Conservation (phyloP, 805 yeast species). For the Spathaspora gorwiae region DNA sequence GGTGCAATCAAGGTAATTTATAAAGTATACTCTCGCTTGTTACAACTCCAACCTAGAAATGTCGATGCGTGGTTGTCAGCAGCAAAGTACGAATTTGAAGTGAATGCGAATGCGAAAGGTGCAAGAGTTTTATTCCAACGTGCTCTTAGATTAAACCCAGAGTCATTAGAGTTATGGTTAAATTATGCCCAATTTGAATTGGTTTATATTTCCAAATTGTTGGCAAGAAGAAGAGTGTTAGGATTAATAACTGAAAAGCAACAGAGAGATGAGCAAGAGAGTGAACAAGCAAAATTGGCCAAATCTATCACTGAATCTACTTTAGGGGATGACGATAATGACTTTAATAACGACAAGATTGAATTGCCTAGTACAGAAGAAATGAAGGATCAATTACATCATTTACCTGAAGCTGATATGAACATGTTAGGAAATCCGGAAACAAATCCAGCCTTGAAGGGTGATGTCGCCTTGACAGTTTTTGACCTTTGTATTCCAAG, state of each 20-base stretch:
- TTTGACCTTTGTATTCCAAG: constrained; percentile 34
- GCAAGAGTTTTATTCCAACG: constrained; percentile 83
- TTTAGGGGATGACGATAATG: constrained; percentile 27
- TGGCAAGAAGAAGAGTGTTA: constrained; percentile 77
- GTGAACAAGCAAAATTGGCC: constrained; percentile 26
- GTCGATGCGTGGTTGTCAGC: constrained; percentile 91
- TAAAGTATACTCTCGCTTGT: constrained; percentile 68
- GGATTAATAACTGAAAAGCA: constrained; percentile 73
- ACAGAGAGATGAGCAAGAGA: constrained; percentile 46
- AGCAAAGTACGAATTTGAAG: constrained; percentile 88
- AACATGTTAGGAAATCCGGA: constrained; percentile 83
- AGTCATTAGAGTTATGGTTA: constrained; percentile 68
- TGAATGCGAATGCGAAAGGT: constrained; percentile 81
- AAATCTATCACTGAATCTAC: constrained; percentile 28
- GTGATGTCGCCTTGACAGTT: constrained; percentile 42
- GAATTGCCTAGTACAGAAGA: constrained; percentile 50
- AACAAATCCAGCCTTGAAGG: constrained; percentile 66
- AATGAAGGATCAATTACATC: constrained; percentile 58
- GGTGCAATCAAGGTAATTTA: constrained; percentile 71
- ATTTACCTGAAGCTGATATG: constrained; percentile 82
- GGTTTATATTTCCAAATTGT: constrained; percentile 74
- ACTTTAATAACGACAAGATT: constrained; percentile 36
- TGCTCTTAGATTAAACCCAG: constrained; percentile 79
- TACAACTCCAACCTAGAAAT: constrained; percentile 87
- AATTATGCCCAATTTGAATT: constrained; percentile 87